Percentiles rank a stretch among this genome's conserved stretches.
Evolutionary conservation across 2,329 filamentous ascomycete genomes (phyloP).

Genomic region (Cladophialophora chaetospira): DNA sequence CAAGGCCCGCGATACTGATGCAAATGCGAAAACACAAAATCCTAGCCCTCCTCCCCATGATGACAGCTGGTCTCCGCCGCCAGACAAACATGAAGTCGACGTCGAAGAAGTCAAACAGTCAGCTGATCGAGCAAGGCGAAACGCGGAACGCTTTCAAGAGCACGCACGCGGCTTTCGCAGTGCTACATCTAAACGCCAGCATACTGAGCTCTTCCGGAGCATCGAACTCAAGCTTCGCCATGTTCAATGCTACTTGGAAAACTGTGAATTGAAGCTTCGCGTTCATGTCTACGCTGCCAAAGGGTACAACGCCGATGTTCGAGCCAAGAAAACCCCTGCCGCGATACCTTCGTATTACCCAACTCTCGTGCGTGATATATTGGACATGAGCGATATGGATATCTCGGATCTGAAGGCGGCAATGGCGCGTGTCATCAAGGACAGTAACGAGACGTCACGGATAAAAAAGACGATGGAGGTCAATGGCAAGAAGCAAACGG

Average conservation of each 20-base stretch:
- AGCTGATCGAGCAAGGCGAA: background rate
- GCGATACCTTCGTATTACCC: background rate
- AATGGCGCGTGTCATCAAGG: background rate
- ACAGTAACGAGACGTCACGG: background rate
- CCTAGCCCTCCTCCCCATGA: background rate
- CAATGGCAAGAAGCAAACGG: background rate
- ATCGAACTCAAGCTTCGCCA: slow-evolving; percentile 1
- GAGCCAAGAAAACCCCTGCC: background rate
- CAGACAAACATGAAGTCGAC: too few species aligned
- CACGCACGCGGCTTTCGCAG: background rate
- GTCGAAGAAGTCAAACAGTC: background rate
- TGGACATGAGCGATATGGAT: background rate
- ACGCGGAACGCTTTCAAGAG: background rate
- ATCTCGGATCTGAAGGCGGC: background rate
- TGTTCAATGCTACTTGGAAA: background rate
- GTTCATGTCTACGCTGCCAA: background rate
- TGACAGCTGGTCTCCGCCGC: background rate
- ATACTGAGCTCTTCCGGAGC: background rate
- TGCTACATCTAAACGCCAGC: background rate
- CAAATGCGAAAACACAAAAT: background rate
- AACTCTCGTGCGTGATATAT: background rate
- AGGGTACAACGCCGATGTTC: background rate
- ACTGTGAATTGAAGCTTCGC: background rate
- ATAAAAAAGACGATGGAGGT: background rate
- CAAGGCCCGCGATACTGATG: background rate